Conservation (phyloP, 495 filamentous ascomycete genomes). For the Cryomyces minteri region DNA sequence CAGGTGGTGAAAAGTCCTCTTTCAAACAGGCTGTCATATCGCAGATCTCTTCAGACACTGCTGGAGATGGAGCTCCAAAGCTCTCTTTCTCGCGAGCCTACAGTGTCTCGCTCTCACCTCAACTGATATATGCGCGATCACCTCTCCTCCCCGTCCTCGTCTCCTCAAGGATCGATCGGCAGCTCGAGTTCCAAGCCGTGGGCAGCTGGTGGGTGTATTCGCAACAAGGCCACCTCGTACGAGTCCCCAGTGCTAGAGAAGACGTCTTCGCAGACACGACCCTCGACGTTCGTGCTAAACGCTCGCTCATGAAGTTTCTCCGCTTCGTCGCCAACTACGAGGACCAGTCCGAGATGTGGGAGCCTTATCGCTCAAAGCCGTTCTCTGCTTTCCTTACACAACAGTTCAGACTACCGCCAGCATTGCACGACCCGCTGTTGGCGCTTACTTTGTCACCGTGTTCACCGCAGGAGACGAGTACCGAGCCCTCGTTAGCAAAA, state of each 20-base stretch:
- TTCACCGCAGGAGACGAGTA: conserved; percentile 33
- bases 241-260: conserved; percentile 69
- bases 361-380: conserved; percentile 24
- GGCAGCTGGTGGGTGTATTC: conserved; percentile 79
- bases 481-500: conserved; percentile 43
- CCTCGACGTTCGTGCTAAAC: conserved; percentile 59
- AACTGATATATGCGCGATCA: conserved; percentile 72
- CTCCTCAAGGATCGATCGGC: conserved; percentile 68
- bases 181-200: conserved; percentile 85
- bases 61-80: conserved; percentile 6
- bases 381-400: conserved; percentile 46
- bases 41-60: background rate
- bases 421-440: conserved; percentile 51
- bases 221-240: conserved; percentile 24
- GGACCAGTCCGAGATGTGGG: conserved; percentile 32
- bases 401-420: conserved; percentile 53
- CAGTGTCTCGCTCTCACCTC: conserved; percentile 66
- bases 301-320: conserved; percentile 73
- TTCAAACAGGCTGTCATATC: background rate
- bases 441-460: conserved; percentile 62
- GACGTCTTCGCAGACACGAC: conserved; percentile 61
- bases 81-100: conserved; percentile 58
- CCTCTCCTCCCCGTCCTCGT: conserved; percentile 58
- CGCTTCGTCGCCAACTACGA: conserved; percentile 52
- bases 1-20: too few relatives aligned